phyloP scores from a whole-genome alignment of 2,329 filamentous ascomycete species.

The Fusarium sp. region DNA sequence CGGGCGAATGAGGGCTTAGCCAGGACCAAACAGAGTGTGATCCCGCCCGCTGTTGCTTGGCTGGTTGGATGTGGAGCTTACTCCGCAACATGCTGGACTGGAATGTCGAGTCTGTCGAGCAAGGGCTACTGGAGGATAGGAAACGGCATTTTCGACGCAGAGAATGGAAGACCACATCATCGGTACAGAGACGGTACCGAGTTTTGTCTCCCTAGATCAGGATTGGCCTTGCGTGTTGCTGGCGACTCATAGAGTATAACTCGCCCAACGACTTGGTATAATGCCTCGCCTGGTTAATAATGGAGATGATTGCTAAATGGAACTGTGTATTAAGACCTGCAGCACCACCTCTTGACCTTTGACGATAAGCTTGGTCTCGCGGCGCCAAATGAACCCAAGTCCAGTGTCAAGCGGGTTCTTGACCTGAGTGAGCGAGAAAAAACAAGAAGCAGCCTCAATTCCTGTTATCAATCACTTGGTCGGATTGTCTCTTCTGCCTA shows the following conservation, averaged over 20 bases:
- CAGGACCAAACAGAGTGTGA: not conserved
- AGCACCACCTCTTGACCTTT: constrained; percentile 22
- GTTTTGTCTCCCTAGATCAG: not conserved
- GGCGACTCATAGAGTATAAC: constrained; percentile 2
- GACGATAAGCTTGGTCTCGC: constrained; percentile 20
- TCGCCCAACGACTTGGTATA: constrained; percentile 19
- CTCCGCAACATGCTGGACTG: not conserved
- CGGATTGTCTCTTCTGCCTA: not conserved
- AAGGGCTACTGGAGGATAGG: not conserved
- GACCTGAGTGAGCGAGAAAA: constrained; percentile 1
- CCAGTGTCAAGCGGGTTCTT: not conserved
- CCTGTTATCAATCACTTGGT: not conserved
- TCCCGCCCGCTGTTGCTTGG: not conserved
- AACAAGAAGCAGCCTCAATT: too few species aligned
- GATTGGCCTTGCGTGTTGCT: not conserved
- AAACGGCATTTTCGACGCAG: not conserved
- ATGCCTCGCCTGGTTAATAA: not conserved
- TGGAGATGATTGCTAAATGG: not conserved
- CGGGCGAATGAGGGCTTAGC: not conserved
- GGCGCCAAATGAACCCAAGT: constrained; percentile 3
- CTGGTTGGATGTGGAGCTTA: not conserved
- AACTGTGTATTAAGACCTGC: constrained; percentile 1
- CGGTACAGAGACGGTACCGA: constrained; percentile 22
- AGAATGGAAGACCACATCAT: constrained; percentile 22
- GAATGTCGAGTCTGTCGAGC: too few species aligned